Evolutionary conservation across 1,284 basidiomycete species (phyloP), one percentile per base, ranked within the genome.

Genomic region (Heterobasidion annosum): DNA sequence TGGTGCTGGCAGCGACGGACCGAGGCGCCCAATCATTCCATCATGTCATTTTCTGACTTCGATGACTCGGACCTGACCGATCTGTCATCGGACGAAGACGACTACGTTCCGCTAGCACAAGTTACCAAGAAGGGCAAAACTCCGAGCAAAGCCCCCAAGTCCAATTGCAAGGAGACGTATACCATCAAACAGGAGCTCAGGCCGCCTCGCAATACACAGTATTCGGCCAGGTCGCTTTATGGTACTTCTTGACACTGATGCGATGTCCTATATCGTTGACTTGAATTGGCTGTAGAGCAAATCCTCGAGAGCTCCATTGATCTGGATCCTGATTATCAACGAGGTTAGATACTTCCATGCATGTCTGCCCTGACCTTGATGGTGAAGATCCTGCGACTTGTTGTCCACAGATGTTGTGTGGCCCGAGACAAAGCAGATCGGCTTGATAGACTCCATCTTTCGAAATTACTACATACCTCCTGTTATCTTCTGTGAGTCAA

Each of bases 381-480:
- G 5, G 10, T 18, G 8, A 45, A 10, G 15, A 40, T 33, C 12
- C n/a, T n/a, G 18, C 37, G 19, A 40, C 12, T 4, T 25, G 4
- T 25, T 34, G 19, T 37, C 34, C 7, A 10, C 51, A 80, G 78
- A 76, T 55, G 65, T 81, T 13, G 78, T 81, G 7, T 81, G 74
- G 74, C 60, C 66, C 4, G 73, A 73, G 52, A 59, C 64, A 52
- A 76, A 76, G 56, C 75, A 77, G 34, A 68, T 70, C 12, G 76
- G 74, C 25, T 64, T 81, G 19, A 78, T 81, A 47, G 79, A 82
- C 57, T 81, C 79, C 0, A 67, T 81, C 32, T 71, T 81, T 48
- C 72, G 75, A 44, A 80, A 81, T 60, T 81, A 75, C 61, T 81
- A 79, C 54, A 71, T 81, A 12, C 79, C 77, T 9, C 77, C 78